Percentiles rank a stretch among this genome's conserved stretches.
phyloP scores from a whole-genome alignment of 2,329 filamentous ascomycete species.

The Clonostachys chloroleuca region DNA sequence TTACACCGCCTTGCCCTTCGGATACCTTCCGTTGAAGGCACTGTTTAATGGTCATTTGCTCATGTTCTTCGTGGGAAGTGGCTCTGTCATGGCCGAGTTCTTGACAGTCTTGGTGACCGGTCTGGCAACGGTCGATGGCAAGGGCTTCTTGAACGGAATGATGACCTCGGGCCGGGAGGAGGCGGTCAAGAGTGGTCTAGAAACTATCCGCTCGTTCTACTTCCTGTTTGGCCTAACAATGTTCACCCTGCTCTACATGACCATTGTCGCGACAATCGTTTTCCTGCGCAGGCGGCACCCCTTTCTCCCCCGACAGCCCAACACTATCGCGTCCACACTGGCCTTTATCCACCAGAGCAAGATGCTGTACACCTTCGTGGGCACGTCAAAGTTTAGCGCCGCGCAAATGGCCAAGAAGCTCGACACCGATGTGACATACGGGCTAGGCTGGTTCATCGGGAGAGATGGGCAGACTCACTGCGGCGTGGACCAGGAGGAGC shows the following conservation, averaged over 20 bases:
- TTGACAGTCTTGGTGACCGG: slow-evolving; percentile 65
- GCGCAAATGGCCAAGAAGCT: slow-evolving; percentile 58
- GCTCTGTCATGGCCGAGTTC: slow-evolving; percentile 69
- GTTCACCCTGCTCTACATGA: slow-evolving; percentile 63
- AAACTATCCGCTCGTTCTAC: slow-evolving; percentile 62
- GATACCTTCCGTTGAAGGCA: slow-evolving; percentile 58
- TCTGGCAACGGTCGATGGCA: slow-evolving; percentile 60
- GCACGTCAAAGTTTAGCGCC: slow-evolving; percentile 59
- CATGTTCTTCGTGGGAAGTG: slow-evolving; percentile 64
- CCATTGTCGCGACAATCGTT: slow-evolving; percentile 52
- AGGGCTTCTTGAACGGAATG: slow-evolving; percentile 41
- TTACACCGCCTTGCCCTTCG: slow-evolving; percentile 69
- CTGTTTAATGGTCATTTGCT: slow-evolving; percentile 60
- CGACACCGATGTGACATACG: slow-evolving; percentile 60
- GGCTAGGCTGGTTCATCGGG: slow-evolving; percentile 72
- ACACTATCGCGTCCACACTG: slow-evolving; percentile 71
- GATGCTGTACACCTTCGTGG: slow-evolving; percentile 74
- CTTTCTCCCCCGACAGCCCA: slow-evolving; percentile 74
- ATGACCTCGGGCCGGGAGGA: slow-evolving; percentile 6
- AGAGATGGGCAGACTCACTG: slow-evolving; percentile 71
- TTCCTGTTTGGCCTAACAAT: slow-evolving; percentile 57
- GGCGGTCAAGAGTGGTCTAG: slow-evolving; percentile 46
- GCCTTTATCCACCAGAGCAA: slow-evolving; percentile 77
- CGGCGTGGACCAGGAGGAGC: slow-evolving; percentile 73
- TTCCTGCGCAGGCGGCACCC: slow-evolving; percentile 60